A percentile compares a stretch with the other conserved stretches of the same genome.
Evolutionary conservation across 192 early-diverging fungal genomes (phyloP).

Genomic region (Hyaloraphidium curvatum): DNA sequence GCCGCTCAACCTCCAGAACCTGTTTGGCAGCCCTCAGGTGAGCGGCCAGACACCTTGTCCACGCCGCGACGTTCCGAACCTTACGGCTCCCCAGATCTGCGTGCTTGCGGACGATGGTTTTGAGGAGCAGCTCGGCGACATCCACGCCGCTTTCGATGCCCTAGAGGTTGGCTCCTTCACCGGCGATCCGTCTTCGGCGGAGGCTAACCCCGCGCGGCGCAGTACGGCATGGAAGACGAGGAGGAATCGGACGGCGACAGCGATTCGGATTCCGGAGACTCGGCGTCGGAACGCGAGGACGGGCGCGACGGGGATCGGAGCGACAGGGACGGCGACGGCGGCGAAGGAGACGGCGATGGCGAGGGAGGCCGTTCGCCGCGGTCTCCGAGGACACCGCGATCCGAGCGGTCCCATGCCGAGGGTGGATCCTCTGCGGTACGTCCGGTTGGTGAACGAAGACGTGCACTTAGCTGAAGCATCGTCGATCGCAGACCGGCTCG

Average conservation of each 20-base stretch:
- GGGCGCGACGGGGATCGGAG: neutral
- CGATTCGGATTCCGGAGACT: neutral
- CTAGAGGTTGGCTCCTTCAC: slow-evolving; percentile 27
- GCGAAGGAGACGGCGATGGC: neutral
- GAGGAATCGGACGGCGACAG: neutral
- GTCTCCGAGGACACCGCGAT: neutral
- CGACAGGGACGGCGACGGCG: neutral
- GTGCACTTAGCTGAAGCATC: neutral
- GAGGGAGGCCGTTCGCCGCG: too few species aligned
- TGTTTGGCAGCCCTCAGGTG: slow-evolving; percentile 51
- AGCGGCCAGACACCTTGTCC: neutral
- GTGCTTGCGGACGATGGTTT: slow-evolving; percentile 76
- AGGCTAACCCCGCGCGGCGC: neutral
- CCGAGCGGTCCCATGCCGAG: neutral
- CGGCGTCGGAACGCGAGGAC: neutral
- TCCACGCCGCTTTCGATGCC: slow-evolving; percentile 46
- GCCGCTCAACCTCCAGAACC: slow-evolving; percentile 66
- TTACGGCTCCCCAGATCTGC: slow-evolving; percentile 24
- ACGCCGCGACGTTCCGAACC: neutral
- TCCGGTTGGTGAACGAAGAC: too few species aligned
- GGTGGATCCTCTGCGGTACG: too few species aligned
- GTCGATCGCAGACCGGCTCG: neutral
- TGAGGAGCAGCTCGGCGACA: slow-evolving; percentile 37
- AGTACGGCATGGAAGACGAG: neutral
- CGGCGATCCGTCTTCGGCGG: neutral